Percentiles rank a stretch among this genome's conserved stretches.
phyloP scores from a whole-genome alignment of 139 green algal species.

The Chlamydomonas incerta region DNA sequence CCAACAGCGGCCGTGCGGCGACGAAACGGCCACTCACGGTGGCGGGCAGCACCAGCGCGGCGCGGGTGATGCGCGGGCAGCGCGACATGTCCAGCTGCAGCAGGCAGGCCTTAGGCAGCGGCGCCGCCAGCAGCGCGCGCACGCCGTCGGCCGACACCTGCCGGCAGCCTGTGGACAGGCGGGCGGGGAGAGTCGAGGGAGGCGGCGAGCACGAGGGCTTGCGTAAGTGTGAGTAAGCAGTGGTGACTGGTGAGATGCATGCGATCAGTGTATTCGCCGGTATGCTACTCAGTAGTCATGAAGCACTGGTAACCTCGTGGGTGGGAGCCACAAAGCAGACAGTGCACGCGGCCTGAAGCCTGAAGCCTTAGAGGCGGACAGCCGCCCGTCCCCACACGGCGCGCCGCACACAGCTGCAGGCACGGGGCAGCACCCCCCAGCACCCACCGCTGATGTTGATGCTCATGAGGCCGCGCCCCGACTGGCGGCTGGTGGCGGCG shows the following conservation, averaged over 20 bases:
- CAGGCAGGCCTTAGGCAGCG: slow-evolving; percentile 47
- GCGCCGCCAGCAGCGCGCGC: slow-evolving; percentile 35
- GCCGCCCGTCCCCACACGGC: background rate
- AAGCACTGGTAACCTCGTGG: no score
- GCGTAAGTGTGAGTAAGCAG: no score
- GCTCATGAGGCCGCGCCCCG: slow-evolving; percentile 41
- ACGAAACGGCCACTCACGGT: slow-evolving; percentile 35
- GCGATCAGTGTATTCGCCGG: no score
- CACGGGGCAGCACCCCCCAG: background rate
- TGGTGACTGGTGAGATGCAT: no score
- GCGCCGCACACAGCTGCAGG: background rate
- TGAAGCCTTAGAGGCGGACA: no score
- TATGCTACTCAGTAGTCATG: no score
- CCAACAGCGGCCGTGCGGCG: no score
- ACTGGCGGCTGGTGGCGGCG: slow-evolving; percentile 2
- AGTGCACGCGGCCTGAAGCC: no score
- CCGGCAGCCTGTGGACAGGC: slow-evolving; percentile 51
- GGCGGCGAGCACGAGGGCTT: no score
- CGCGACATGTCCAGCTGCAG: slow-evolving; percentile 53
- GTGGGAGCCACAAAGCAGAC: no score
- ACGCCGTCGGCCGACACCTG: slow-evolving; percentile 50
- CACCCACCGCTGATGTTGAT: slow-evolving; percentile 29
- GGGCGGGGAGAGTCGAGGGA: no score
- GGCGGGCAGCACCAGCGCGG: slow-evolving; percentile 31
- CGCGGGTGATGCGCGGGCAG: slow-evolving; percentile 51